Conservation (phyloP, 2,329 filamentous ascomycete species). For the Microdochium trichocladiopsis region DNA sequence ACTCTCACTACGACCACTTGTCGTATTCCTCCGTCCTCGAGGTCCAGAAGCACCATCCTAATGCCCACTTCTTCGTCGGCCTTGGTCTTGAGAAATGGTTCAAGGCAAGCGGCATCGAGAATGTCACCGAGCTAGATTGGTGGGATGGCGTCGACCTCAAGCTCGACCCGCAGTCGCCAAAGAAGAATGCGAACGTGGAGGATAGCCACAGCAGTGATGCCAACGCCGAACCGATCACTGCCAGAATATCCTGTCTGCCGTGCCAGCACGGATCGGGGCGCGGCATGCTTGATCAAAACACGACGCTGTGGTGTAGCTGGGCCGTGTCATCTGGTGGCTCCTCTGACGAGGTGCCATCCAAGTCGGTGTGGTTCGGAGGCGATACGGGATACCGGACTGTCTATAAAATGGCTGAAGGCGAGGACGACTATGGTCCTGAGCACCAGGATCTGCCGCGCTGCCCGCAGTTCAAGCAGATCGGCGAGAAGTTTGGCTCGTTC, state of each 20-base stretch:
- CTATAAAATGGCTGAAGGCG: constrained; percentile 49
- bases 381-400: constrained; percentile 89
- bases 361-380: constrained; percentile 81
- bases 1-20: constrained; percentile 91
- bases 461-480: constrained; percentile 82
- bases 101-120: constrained; percentile 56
- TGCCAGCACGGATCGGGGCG: constrained; percentile 77
- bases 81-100: constrained; percentile 84
- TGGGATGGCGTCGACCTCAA: constrained; percentile 79
- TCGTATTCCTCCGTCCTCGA: constrained; percentile 69
- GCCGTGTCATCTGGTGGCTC: constrained; percentile 55
- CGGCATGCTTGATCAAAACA: constrained; percentile 59
- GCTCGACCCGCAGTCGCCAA: constrained; percentile 34
- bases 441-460: constrained; percentile 63
- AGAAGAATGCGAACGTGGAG: constrained; percentile 18
- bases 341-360: constrained; percentile 24
- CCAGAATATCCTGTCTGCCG: constrained; percentile 70
- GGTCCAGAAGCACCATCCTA: constrained; percentile 63
- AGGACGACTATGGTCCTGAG: constrained; percentile 65
- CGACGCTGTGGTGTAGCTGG: constrained; percentile 87
- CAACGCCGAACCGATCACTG: constrained; percentile 48
- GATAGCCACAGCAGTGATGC: constrained; percentile 18
- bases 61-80: constrained; percentile 83
- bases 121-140: constrained; percentile 90
- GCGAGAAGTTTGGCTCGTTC: constrained; percentile 72